Evolutionary conservation across 2,329 filamentous ascomycete genomes (phyloP).

Genomic region (Simplicillium sp.): DNA sequence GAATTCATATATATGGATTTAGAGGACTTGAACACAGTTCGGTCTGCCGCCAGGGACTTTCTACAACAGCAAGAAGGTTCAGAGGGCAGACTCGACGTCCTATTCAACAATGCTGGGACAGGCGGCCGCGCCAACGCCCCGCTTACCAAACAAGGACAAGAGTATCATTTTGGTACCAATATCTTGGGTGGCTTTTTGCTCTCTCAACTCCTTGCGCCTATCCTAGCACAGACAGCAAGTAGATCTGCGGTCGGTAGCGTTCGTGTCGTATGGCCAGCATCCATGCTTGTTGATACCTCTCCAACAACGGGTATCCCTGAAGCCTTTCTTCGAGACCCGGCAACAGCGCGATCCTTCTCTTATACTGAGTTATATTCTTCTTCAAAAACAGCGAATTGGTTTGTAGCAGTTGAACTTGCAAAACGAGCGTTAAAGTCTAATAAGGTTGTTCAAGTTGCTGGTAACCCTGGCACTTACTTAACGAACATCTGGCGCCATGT

Average conservation of each 20-base stretch:
- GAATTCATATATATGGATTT: slow-evolving; percentile 28
- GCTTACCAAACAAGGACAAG: slow-evolving; percentile 22
- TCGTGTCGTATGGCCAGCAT: slow-evolving; percentile 13
- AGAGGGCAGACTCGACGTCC: slow-evolving; percentile 22
- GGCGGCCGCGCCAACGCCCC: slow-evolving; percentile 22
- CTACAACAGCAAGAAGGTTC: slow-evolving; percentile 9
- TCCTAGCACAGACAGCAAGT: slow-evolving; percentile 16
- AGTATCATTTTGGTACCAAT: slow-evolving; percentile 25
- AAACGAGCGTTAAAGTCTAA: no score
- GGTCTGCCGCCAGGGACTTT: slow-evolving; percentile 11
- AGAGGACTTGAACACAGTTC: slow-evolving; percentile 16
- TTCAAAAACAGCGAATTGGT: no score
- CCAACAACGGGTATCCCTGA: no score
- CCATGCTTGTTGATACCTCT: no score
- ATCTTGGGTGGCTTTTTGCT: slow-evolving; percentile 24
- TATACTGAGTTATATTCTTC: no score
- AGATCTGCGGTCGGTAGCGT: slow-evolving; percentile 14
- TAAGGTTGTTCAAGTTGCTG: no score
- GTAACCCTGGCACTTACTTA: no score
- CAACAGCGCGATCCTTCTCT: no score
- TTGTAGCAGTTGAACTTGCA: no score
- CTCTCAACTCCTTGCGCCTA: slow-evolving; percentile 20
- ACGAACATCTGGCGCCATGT: no score
- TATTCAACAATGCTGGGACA: slow-evolving; percentile 26
- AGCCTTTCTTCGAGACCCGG: no score